Base-by-base conservation (phyloP, 73 alveolate genomes). In the Paramecium sonneborni region DNA sequence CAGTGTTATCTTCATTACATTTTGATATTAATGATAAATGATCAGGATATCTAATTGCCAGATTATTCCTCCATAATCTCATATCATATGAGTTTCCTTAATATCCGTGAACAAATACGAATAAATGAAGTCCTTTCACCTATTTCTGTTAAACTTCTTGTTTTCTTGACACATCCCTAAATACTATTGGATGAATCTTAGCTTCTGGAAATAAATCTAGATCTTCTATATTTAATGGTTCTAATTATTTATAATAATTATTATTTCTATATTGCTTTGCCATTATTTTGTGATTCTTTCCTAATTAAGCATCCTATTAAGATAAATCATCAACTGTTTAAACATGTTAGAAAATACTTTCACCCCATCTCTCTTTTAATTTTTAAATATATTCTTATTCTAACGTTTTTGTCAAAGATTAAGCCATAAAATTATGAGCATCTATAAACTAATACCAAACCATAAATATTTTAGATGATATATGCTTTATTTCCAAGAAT, bases 71-170 rank as follows among this genome's bases (percentile, higher is more conserved):
- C 85, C 98, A 84, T 44, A 98, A 88, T 62, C 99, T 92, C 98
- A 98, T 92, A 92, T 98, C 99, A 70, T 94, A 93, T 32, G 99
- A 95, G 92, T 96, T 98, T 56, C 99, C 99, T 95, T 98, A 96
- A 76, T 97, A 98, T 37, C 99, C 99, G 93, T 98, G 99, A 1
- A 97, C 99, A 92, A 98, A 95, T 41, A 98, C 98, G 34, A 97
- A 92, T 86, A 98, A 92, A 92, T 98, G 99, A 24, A 95, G 96
- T 21, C 98, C 99, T 57, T 85, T 85, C 6, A 14, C 34, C 8
- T 11, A 1, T 28, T 58, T 56, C 14, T n/a, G 12, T 79, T 74
- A 28, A 11, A 46, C 9, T 52, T 76, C 30, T 41, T 85, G 48
- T 70, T 95, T 94, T 34, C 85, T 84, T 46, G 94, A 96, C 10